Conservation (phyloP, 495 filamentous ascomycete genomes). For the Rhypophila decipiens region DNA sequence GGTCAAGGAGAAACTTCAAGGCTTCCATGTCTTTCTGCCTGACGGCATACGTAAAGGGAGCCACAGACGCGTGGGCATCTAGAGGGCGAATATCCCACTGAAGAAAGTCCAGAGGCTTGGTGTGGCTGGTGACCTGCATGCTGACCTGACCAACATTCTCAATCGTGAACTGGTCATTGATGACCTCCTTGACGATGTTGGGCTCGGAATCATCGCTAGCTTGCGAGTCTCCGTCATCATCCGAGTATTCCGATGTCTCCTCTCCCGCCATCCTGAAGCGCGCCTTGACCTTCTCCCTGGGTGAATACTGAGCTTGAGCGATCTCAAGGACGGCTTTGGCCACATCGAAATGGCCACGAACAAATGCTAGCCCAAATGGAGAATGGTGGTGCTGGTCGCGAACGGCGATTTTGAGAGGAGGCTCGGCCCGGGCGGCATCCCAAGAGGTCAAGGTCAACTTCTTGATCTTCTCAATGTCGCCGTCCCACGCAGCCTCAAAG, state of each 20-base stretch:
- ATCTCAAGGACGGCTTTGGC: constrained; percentile 63
- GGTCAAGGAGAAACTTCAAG: constrained; percentile 33
- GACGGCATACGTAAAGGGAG: constrained; percentile 29
- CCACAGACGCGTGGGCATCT: constrained; percentile 9
- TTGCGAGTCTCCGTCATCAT: constrained; percentile 12
- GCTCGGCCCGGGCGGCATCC: constrained; percentile 38
- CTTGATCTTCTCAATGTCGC: constrained; percentile 55
- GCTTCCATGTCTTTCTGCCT: constrained; percentile 22
- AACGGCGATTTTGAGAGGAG: constrained; percentile 57
- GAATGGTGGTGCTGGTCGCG: constrained; percentile 34
- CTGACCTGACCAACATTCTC: constrained; percentile 62
- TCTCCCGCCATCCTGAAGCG: constrained; percentile 43
- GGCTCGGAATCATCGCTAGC: constrained; percentile 25
- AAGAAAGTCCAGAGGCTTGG: constrained; percentile 44
- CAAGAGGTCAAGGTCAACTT: constrained; percentile 38
- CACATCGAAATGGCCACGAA: constrained; percentile 52
- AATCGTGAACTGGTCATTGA: constrained; percentile 60
- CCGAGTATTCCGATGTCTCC: constrained; percentile 24
- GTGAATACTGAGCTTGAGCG: constrained; percentile 55
- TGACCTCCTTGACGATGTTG: constrained; percentile 41
- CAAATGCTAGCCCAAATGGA: constrained; percentile 60
- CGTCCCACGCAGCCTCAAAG: constrained; percentile 65
- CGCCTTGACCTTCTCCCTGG: constrained; percentile 32
- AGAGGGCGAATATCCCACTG: constrained; percentile 17
- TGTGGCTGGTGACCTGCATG: constrained; percentile 54